Evolutionary conservation across 2,329 filamentous ascomycete genomes (phyloP), one percentile per base, ranked within the genome.

Genomic region (Stagonosporopsis chrysanthemi): DNA sequence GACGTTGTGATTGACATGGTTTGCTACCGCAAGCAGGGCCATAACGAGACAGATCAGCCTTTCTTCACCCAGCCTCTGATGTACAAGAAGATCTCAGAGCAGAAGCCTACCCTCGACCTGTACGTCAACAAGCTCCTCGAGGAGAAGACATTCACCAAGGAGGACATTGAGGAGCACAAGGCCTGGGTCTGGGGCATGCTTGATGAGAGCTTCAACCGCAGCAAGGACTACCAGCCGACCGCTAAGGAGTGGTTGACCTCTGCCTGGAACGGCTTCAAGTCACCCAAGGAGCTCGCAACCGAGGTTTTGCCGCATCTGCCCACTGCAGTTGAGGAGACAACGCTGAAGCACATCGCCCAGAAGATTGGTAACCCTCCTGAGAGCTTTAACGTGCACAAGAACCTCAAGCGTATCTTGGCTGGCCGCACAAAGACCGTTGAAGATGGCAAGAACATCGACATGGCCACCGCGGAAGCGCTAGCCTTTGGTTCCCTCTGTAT

Each of bases 121-220:
- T 99, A 99, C 76, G 86, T 95, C 67, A 86, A 96, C 73, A 91
- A 97, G 83, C 88, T 99, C 51, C 83, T 97, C 40, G 84, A 92
- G 62, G 93, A 97, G 73, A 92, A 93, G 69, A 96, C 91, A 51
- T 99, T 99, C 81, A 97, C 91, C 67, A 94, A 97, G 82, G 93
- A 95, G 71, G 95, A 99, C 75, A 90, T 99, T 59, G 94, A 99
- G 57, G 95, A 99, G 84, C 95, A 99, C 85, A 97, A 96, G 85
- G 91, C 96, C 78, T 99, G 95, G 95, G 95, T 98, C 58, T 99
- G 94, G 95, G 91, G 91, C 61, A 98, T 98, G 93, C 85, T 99
- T 56, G 94, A 97, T 74, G 94, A 98, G 78, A 97, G 92, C 81
- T 99, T 98, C 79, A 85, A 92, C 71, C 92, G 94, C 80, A 97